Base-by-base conservation (phyloP, 495 filamentous ascomycete species). In the Trichoderma erinaceum region DNA sequence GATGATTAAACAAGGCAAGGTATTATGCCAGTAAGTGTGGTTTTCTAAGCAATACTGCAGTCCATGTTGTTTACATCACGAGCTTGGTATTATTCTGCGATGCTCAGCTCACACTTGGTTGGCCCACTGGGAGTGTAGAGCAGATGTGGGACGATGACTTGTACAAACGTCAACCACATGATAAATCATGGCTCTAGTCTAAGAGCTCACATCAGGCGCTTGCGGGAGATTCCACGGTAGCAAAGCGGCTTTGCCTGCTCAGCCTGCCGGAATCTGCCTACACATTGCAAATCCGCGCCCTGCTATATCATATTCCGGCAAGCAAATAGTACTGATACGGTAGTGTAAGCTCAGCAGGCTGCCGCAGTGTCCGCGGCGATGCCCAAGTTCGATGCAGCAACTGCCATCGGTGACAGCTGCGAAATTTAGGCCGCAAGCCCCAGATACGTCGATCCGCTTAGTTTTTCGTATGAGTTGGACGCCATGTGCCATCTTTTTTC, bases 301-400 rank as follows among this genome's bases (percentile, higher is more conserved):
- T 61, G 27, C 11, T 25, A 61, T 11, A 61, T 61, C 56, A 61
- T 61, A 61, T 61, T n/a, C 3, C 4, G 18, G 13, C 56, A 61
- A 32, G 12, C 23, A 18, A 13, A 61, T 0, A 21, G 12, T 10
- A 25, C 23, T 61, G 56, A 29, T 61, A 61, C 56, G 23, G 56
- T 61, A 18, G 48, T n/a, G 48, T 38, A n/a, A 3, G 56, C 23
- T 56, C 50, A n/a, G 50, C 50, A 56, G 50, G 50, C 50, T 56
- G n/a, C 50, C 50, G 21, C 50, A 25, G 27, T 11, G n/a, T 10
- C 56, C 27, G 13, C 56, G 56, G 56, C 56, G 25, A 61, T 61
- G 27, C 25, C 25, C 56, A 61, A 61, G 56, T 25, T 25, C 56
- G 27, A 32, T 3, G 11, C 56, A 61, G 56, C 25, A 32, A 21